Evolutionary conservation across 2,329 filamentous ascomycete genomes (phyloP), one percentile per base, ranked within the genome.

Genomic region (Gaeumannomyces tritici): DNA sequence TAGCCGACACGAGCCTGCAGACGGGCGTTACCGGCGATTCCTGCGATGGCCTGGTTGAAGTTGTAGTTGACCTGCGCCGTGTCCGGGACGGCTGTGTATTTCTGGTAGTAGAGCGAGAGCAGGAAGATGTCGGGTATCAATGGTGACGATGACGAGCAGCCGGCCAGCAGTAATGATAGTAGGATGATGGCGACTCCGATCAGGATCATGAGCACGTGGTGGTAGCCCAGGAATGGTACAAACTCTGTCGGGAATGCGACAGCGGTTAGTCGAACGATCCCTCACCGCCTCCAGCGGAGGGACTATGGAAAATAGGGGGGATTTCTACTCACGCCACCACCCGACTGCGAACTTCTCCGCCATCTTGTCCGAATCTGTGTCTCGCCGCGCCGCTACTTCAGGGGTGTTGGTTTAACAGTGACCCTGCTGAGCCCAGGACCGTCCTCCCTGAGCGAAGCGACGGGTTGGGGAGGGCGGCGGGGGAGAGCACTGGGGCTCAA

Each of bases 41-140:
- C 96, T 65, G 87, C 83, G 69, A 98, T 95, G 63, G 92, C 91
- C 21, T 86, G 86, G 66, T 91, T 89, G 64, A 95, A 89, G 63
- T 89, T 90, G 65, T 96, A 96, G 74, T 96, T 88, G 68, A 96
- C 92, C 77, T 98, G 93, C 12, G 93, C 84, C 6, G 91, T 90
- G 69, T 90, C 87, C 68, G 93, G 93, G 31, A 84, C 80, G 3
- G 95, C 90, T 26, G 87, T 86, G 77, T 97, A 97, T 65, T 84
- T 81, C 73, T 96, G 80, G 80, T 97, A 99, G 84, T 96, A 98
- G 70, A 99, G 85, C n/a, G 93, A 96, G 67, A 99, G 90, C 68
- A 99, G 86, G 83, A 97, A 99, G 76, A 99, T 98, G 72, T 88
- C 87, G 29, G 95, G 95, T 69, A 99, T 97, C 62, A 96, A 80